Evolutionary conservation across 352 stramenopile genomes (phyloP), one percentile per base, ranked within the genome.

Genomic region (Phytophthora sojae): DNA sequence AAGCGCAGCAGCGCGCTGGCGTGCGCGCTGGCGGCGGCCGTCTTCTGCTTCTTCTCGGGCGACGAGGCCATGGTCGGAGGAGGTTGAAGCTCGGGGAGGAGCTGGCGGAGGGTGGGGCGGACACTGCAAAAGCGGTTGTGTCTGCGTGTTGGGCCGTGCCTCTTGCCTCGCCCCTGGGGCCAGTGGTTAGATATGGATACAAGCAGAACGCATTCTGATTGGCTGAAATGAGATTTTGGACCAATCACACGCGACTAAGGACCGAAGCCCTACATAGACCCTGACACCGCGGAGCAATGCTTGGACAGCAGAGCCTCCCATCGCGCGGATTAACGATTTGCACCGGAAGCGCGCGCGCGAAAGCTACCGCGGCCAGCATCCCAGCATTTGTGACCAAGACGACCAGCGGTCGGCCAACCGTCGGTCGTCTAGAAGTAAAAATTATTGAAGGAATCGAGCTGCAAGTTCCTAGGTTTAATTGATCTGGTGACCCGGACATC

Each of bases 1-100:
- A 93, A 91, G 63, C 83, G 85, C 73, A 85, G 74, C 55, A 95
- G 74, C 57, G 81, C 76, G 69, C 55, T 70, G 42, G 59, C 26
- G 57, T 26, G n/a, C 23, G 63, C 49, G 23, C 39, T 19, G 49
- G 61, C 60, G 49, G 61, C 60, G 73, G 39, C 60, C 49, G 76
- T 86, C 79, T 90, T 90, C 64, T 86, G 85, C 85, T 91, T 91
- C 83, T 91, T 93, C 71, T 90, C 81, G 60, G 65, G 73, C 44
- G 64, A 75, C 35, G 61, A 66, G 54, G 80, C 73, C 77, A 84
- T 84, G 64, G 66, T 65, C 32, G 52, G 58, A 26, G 35, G 63
- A 67, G n/a, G 61, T 70, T 68, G 73, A 73, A 65, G 67, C 64
- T 76, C 19, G 39, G 17, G 35, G 55, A 59, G 45, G 60, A 45